These are phyloP conservation scores for Boletus coccyginus DNA, from an alignment of 768 basidiomycete genomes.

Conservation along the genomic window DNA sequence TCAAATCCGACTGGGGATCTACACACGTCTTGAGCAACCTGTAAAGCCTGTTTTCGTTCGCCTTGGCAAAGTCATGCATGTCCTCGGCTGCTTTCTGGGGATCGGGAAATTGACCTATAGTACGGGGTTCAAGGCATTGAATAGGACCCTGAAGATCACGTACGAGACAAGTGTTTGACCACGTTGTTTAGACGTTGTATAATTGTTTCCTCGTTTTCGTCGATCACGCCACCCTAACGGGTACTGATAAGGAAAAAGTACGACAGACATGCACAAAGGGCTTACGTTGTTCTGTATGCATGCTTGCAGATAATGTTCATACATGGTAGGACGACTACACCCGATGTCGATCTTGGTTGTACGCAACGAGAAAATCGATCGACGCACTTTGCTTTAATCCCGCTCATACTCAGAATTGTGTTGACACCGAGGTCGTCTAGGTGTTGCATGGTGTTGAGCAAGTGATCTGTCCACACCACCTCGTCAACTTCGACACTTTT, in stretches of 20 bases:
- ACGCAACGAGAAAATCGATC: not conserved
- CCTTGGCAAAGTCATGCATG: conserved; percentile 75
- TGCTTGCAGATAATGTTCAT: conserved; percentile 64
- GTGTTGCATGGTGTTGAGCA: conserved; percentile 69
- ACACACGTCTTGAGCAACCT: conserved; percentile 78
- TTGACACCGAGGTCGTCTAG: conserved; percentile 60
- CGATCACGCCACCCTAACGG: conserved; percentile 82
- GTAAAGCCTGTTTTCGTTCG: conserved; percentile 85
- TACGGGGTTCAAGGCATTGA: not conserved
- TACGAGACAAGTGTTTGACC: conserved; percentile 62
- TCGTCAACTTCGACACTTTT: conserved; percentile 67
- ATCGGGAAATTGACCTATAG: conserved; percentile 58
- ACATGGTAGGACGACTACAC: conserved; percentile 63
- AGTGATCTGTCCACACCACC: conserved; percentile 77
- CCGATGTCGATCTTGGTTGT: conserved; percentile 1
- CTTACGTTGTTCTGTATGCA: conserved; percentile 86
- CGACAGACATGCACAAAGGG: conserved; percentile 2
- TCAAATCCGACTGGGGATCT: conserved; percentile 83
- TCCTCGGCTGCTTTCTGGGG: conserved; percentile 75
- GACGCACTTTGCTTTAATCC: conserved; percentile 58
- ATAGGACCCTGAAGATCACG: conserved; percentile 20
- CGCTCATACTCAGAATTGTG: conserved; percentile 57
- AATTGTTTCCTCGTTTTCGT: conserved; percentile 71
- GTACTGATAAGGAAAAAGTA: not conserved
- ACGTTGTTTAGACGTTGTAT: conserved; percentile 51